phyloP scores from a whole-genome alignment of 2,329 filamentous ascomycete species.

The Colletotrichum truncatum region DNA sequence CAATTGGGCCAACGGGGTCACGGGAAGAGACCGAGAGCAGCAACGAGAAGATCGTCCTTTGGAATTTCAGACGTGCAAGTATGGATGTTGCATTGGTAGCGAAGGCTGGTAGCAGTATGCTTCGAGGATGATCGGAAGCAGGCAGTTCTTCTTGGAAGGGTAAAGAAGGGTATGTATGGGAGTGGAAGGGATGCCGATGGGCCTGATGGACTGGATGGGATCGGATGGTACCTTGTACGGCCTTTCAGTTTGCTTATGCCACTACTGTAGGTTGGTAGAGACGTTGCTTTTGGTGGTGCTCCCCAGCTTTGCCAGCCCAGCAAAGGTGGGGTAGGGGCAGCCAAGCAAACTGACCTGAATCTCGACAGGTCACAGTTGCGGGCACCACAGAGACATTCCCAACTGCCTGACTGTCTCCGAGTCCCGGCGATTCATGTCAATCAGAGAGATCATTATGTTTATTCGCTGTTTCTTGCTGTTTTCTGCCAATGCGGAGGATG shows the following conservation, averaged over 20 bases:
- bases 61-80: neutral
- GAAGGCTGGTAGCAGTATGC: neutral
- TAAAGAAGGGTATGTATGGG: too few relatives aligned
- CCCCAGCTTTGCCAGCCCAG: slow-evolving; percentile 9
- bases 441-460: neutral
- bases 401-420: neutral
- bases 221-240: neutral
- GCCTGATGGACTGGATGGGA: too few relatives aligned
- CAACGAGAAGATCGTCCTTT: neutral
- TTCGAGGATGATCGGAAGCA: neutral
- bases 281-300: neutral
- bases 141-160: neutral
- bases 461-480: neutral
- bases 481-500: too few relatives aligned
- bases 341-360: slow-evolving; percentile 25
- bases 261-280: neutral
- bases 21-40: neutral
- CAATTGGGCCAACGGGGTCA: neutral
- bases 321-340: slow-evolving; percentile 27
- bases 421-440: neutral
- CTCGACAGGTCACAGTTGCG: slow-evolving; percentile 20
- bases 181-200: too few relatives aligned
- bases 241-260: too few relatives aligned
- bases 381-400: slow-evolving; percentile 2
- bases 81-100: neutral